Evolutionary conservation across 2,329 filamentous ascomycete species (phyloP).

Genomic region (Acephala macrosclerotiorum): DNA sequence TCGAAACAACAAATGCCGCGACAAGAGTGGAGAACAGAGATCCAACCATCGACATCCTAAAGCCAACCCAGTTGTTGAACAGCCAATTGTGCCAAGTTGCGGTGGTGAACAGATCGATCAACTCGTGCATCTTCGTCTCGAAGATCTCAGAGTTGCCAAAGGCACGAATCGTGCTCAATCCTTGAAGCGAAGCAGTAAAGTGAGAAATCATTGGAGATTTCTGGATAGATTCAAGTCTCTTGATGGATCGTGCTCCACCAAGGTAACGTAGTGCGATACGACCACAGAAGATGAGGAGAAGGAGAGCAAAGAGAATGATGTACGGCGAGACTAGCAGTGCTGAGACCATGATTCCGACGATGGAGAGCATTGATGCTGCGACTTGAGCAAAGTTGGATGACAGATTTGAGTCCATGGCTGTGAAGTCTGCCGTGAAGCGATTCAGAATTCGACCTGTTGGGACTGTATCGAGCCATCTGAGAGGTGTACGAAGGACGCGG

Average conservation of each 20-base stretch:
- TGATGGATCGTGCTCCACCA: constrained; percentile 72
- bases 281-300: constrained; percentile 55
- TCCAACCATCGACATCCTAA: constrained; percentile 73
- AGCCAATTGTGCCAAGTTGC: constrained; percentile 67
- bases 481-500: constrained; percentile 71
- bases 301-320: constrained; percentile 67
- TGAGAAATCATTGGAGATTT: constrained; percentile 78
- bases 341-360: constrained; percentile 72
- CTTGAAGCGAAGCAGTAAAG: constrained; percentile 74
- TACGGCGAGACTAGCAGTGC: constrained; percentile 72
- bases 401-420: constrained; percentile 72
- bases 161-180: constrained; percentile 77
- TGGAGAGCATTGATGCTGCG: constrained; percentile 60
- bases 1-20: constrained; percentile 67
- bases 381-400: constrained; percentile 69
- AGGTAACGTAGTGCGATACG: constrained; percentile 57
- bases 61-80: constrained; percentile 70
- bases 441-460: constrained; percentile 80
- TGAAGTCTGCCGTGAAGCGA: constrained; percentile 80
- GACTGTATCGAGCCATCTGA: constrained; percentile 81
- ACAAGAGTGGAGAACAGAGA: constrained; percentile 72
- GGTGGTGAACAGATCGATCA: constrained; percentile 72
- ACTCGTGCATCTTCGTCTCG: constrained; percentile 69
- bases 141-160: constrained; percentile 73
- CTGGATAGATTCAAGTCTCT: constrained; percentile 75